phyloP scores from a whole-genome alignment of 805 yeast genomes.

The Cyberlindnera nakhonratchasimensis region DNA sequence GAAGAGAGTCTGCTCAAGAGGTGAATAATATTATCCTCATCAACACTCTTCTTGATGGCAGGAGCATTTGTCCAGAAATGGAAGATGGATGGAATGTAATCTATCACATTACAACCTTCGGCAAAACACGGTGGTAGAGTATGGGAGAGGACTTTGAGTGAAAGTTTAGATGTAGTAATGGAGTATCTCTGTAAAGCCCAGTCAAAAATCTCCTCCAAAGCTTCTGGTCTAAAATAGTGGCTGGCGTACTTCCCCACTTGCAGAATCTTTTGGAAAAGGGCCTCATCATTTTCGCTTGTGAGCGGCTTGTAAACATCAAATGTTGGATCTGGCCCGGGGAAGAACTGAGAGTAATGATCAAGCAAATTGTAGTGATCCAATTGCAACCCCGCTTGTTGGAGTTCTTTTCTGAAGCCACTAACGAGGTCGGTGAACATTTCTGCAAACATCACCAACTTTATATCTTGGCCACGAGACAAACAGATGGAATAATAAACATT shows the following conservation, averaged over 20 bases:
- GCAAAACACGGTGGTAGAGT: slow-evolving; percentile 45
- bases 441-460: slow-evolving; percentile 57
- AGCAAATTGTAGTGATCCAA: slow-evolving; percentile 36
- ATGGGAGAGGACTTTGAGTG: slow-evolving; percentile 50
- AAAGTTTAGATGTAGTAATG: slow-evolving; percentile 47
- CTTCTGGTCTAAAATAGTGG: slow-evolving; percentile 46
- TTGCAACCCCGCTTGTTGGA: slow-evolving; percentile 29
- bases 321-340: slow-evolving; percentile 47
- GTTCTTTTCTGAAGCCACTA: slow-evolving; percentile 31
- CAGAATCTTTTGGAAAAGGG: slow-evolving; percentile 45
- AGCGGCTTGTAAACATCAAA: slow-evolving; percentile 37
- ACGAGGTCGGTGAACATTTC: slow-evolving; percentile 59
- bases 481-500: slow-evolving; percentile 69
- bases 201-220: slow-evolving; percentile 48
- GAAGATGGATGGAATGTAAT: slow-evolving; percentile 64
- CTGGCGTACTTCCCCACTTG: slow-evolving; percentile 53
- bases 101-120: slow-evolving; percentile 40
- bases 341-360: slow-evolving; percentile 32
- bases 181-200: slow-evolving; percentile 50
- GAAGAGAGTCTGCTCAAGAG: slow-evolving; percentile 60
- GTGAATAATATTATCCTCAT: slow-evolving; percentile 64
- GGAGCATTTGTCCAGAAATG: slow-evolving; percentile 65
- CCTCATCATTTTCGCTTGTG: slow-evolving; percentile 38
- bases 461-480: slow-evolving; percentile 66
- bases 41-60: slow-evolving; percentile 35